These are phyloP conservation scores for Cutaneotrichosporon curvatum DNA, from an alignment of 1,284 basidiomycete species.

Conservation along the genomic window DNA sequence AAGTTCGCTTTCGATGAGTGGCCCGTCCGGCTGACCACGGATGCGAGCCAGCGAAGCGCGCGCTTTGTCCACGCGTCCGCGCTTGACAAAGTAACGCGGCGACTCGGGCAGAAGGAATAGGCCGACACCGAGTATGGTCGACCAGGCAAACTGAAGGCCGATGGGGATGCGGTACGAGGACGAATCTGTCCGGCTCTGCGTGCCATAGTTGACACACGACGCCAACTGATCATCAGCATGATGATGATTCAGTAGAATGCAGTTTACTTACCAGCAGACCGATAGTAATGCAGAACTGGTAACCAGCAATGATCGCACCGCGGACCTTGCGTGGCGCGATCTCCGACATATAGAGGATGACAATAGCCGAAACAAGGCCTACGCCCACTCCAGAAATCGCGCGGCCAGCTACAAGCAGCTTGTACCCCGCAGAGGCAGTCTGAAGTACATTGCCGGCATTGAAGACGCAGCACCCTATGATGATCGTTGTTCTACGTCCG, in stretches of 20 bases:
- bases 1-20: slow-evolving; percentile 59
- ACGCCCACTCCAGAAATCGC: slow-evolving; percentile 9
- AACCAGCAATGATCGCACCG: slow-evolving; percentile 25
- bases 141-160: slow-evolving; percentile 12
- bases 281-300: slow-evolving; percentile 7
- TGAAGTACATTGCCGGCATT: slow-evolving; percentile 47
- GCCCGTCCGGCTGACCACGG: slow-evolving; percentile 48
- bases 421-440: slow-evolving; percentile 36
- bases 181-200: slow-evolving; percentile 5
- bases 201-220: slow-evolving; percentile 17
- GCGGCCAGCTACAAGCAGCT: slow-evolving; percentile 27
- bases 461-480: slow-evolving; percentile 45
- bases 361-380: slow-evolving; percentile 5
- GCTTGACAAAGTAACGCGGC: slow-evolving; percentile 23
- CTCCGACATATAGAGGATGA: slow-evolving; percentile 8
- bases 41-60: slow-evolving; percentile 64
- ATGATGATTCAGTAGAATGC: slow-evolving; percentile 49
- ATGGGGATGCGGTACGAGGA: slow-evolving; percentile 12
- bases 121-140: slow-evolving; percentile 6
- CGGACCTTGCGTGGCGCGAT: slow-evolving; percentile 3
- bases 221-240: slow-evolving; percentile 47
- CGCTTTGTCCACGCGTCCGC: slow-evolving; percentile 16
- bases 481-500: slow-evolving; percentile 45
- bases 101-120: slow-evolving; percentile 11
- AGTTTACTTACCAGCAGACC: slow-evolving; percentile 32